A percentile compares a stretch with the other conserved stretches of the same genome.
Evolutionary conservation across 805 yeast genomes (phyloP).

Genomic region (Wilhelminamyces savonicus): DNA sequence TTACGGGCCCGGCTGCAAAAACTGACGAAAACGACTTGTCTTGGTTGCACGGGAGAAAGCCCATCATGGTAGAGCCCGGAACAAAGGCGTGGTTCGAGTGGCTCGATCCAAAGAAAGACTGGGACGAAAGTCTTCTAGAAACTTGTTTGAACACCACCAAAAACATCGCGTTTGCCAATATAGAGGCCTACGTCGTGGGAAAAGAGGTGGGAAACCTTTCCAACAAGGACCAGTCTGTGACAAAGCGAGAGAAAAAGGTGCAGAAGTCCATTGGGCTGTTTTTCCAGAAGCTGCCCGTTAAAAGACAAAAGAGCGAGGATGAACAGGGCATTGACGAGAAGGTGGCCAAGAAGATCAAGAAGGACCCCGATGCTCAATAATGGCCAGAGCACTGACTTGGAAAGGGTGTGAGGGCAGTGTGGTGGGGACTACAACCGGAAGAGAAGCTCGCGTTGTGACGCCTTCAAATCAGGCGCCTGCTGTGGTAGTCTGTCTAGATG

Average conservation of each 20-base stretch:
- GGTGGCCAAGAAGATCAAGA: not conserved
- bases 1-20: conserved; percentile 59
- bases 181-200: conserved; percentile 52
- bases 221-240: conserved; percentile 39
- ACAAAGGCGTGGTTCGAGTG: conserved; percentile 55
- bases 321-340: no score
- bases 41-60: conserved; percentile 79
- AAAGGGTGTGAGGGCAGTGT: no score
- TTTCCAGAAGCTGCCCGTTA: conserved; percentile 8
- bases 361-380: not conserved
- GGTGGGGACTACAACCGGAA: no score
- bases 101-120: conserved; percentile 43
- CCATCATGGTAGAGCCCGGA: conserved; percentile 59
- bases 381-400: no score
- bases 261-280: conserved; percentile 22
- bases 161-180: conserved; percentile 23
- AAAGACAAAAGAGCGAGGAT: not conserved
- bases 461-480: no score
- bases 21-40: conserved; percentile 37
- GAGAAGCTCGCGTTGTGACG: no score
- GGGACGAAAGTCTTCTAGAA: conserved; percentile 34
- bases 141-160: conserved; percentile 30
- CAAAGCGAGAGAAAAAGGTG: conserved; percentile 16
- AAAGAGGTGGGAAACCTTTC: conserved; percentile 58
- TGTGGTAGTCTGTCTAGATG: no score